A percentile compares a stretch with the other conserved stretches of the same genome.
These are phyloP conservation scores for Torulaspora microellipsoides DNA, from an alignment of 805 yeast species.

Conservation along the genomic window DNA sequence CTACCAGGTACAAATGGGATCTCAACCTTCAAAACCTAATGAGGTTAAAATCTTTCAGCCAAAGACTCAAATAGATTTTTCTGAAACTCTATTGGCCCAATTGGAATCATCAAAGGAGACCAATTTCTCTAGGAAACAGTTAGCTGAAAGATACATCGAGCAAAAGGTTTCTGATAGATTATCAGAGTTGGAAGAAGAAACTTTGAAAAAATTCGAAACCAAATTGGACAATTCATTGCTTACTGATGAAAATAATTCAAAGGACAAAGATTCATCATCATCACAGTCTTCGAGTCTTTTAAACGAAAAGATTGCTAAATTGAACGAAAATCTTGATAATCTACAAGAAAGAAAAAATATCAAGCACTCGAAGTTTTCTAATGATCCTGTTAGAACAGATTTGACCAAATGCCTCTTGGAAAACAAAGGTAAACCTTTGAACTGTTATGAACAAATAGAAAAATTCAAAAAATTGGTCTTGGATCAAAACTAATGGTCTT, in stretches of 20 bases:
- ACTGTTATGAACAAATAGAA: slow-evolving; percentile 80
- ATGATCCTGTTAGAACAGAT: slow-evolving; percentile 40
- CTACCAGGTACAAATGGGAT: slow-evolving; percentile 44
- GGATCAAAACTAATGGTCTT: slow-evolving; percentile 3
- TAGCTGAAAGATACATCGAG: slow-evolving; percentile 61
- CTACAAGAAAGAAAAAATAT: slow-evolving; percentile 35
- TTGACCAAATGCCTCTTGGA: slow-evolving; percentile 56
- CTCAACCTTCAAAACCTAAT: slow-evolving; percentile 52
- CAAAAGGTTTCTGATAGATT: slow-evolving; percentile 58
- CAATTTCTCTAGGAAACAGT: slow-evolving; percentile 66
- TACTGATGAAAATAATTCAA: slow-evolving; percentile 31
- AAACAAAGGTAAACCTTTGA: slow-evolving; percentile 60
- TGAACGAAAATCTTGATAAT: slow-evolving; percentile 36
- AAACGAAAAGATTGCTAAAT: slow-evolving; percentile 41
- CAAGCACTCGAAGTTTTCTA: slow-evolving; percentile 12
- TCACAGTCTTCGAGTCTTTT: slow-evolving; percentile 30
- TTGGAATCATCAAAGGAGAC: slow-evolving; percentile 61
- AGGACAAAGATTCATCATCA: slow-evolving; percentile 17
- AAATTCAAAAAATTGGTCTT: slow-evolving; percentile 56
- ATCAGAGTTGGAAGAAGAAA: slow-evolving; percentile 47
- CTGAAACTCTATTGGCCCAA: slow-evolving; percentile 57
- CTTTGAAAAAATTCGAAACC: slow-evolving; percentile 48
- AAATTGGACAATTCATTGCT: slow-evolving; percentile 43
- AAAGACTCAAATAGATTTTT: slow-evolving; percentile 61
- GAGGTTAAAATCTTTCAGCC: slow-evolving; percentile 66